Evolutionary conservation across 306 rosid species (phyloP).

Genomic region (Dalbergia cochinchinensis): DNA sequence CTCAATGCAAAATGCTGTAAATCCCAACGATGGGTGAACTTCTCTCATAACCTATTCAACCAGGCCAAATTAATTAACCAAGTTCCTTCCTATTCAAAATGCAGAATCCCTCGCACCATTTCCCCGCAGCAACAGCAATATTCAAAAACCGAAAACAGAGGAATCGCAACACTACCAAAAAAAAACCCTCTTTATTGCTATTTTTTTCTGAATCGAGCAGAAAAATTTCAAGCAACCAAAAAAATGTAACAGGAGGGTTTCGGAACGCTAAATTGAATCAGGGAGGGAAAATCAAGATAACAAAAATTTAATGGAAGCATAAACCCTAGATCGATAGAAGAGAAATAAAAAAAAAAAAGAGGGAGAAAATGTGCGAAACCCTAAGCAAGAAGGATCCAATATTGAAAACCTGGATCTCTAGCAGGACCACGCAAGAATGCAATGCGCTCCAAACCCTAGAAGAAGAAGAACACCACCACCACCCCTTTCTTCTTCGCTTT

Average conservation of each 20-base stretch:
- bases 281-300: background rate
- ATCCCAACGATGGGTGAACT: conserved; percentile 49
- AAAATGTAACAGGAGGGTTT: conserved; percentile 39
- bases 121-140: background rate
- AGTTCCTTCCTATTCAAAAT: conserved; percentile 34
- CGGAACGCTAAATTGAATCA: background rate
- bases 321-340: conserved; percentile 73
- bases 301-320: conserved; percentile 44
- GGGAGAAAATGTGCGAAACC: conserved; percentile 45
- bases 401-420: conserved; percentile 71
- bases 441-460: conserved; percentile 68
- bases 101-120: conserved; percentile 2
- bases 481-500: conserved; percentile 41
- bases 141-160: conserved; percentile 30
- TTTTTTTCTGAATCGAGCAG: conserved; percentile 17
- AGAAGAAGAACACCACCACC: conserved; percentile 26
- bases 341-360: conserved; percentile 26
- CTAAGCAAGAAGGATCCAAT: conserved; percentile 58
- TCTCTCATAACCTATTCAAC: conserved; percentile 48
- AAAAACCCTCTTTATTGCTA: conserved; percentile 3
- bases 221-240: conserved; percentile 24
- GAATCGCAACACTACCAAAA: conserved; percentile 25
- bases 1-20: conserved; percentile 41
- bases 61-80: background rate
- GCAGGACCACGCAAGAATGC: conserved; percentile 49